These are phyloP conservation scores for Melaleuca alternifolia DNA, from an alignment of 345 rosid species.

Conservation along the genomic window DNA sequence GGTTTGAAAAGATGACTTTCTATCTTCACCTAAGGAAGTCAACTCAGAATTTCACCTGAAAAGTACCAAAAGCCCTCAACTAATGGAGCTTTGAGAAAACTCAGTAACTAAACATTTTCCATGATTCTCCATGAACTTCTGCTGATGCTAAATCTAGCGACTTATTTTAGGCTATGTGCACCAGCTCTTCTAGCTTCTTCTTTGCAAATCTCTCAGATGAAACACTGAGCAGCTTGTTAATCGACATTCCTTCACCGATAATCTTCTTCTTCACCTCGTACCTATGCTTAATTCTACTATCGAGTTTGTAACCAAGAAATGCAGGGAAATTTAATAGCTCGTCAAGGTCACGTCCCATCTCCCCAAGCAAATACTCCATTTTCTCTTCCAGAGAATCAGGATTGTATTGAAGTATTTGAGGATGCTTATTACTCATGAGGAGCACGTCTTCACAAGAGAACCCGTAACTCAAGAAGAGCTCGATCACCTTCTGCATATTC, in stretches of 20 bases:
- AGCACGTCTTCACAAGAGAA: slow-evolving; percentile 44
- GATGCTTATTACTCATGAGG: slow-evolving; percentile 77
- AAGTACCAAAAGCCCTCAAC: background rate
- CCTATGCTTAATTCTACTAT: slow-evolving; percentile 66
- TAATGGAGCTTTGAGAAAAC: background rate
- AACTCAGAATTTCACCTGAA: slow-evolving; percentile 3
- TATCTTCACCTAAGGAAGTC: background rate
- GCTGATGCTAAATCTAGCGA: too few relatives aligned
- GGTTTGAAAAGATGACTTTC: background rate
- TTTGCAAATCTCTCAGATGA: slow-evolving; percentile 43
- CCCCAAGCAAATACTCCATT: slow-evolving; percentile 59
- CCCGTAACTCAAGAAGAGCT: slow-evolving; percentile 45
- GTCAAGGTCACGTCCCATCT: slow-evolving; percentile 67
- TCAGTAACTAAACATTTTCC: too few relatives aligned
- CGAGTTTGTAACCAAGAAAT: slow-evolving; percentile 74
- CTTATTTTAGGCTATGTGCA: background rate
- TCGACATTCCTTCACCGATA: slow-evolving; percentile 54
- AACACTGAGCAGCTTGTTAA: slow-evolving; percentile 56
- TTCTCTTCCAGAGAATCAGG: slow-evolving; percentile 48
- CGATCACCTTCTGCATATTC: slow-evolving; percentile 69
- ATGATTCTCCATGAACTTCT: too few relatives aligned
- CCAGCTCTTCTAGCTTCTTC: background rate
- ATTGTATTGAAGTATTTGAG: slow-evolving; percentile 61
- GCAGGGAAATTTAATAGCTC: slow-evolving; percentile 74
- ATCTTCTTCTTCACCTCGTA: slow-evolving; percentile 45